A percentile compares a stretch with the other conserved stretches of the same genome.
phyloP scores from a whole-genome alignment of 352 stramenopile genomes.

The Phytophthora capsici region DNA sequence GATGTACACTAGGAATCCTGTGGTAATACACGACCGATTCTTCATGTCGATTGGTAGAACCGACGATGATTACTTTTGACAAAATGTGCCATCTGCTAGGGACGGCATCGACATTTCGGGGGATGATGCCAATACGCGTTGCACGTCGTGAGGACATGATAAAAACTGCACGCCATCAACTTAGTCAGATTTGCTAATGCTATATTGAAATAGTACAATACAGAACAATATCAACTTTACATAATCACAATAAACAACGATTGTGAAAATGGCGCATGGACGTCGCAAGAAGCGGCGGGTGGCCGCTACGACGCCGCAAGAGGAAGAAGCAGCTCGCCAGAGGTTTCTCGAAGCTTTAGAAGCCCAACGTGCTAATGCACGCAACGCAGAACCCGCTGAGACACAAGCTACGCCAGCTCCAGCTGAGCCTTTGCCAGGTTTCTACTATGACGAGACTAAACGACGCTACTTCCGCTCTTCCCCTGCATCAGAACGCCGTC shows the following conservation, averaged over 20 bases:
- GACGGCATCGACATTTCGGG: not conserved
- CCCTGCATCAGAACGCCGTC: conserved; percentile 18
- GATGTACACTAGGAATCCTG: not conserved
- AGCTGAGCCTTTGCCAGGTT: conserved; percentile 47
- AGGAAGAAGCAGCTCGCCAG: conserved; percentile 36
- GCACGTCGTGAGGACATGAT: too few species aligned
- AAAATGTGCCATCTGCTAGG: not conserved
- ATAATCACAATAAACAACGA: not conserved
- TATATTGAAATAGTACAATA: too few species aligned
- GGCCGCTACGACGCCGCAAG: conserved; percentile 3
- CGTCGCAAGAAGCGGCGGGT: conserved; percentile 44
- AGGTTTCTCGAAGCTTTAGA: conserved; percentile 69
- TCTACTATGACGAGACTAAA: conserved; percentile 65
- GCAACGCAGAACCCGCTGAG: conserved; percentile 19
- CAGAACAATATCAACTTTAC: not conserved
- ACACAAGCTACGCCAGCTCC: not conserved
- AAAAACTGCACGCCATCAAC: too few species aligned
- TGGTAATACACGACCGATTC: conserved; percentile 6
- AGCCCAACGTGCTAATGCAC: conserved; percentile 54
- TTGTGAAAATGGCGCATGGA: conserved; percentile 14
- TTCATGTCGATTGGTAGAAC: conserved; percentile 1
- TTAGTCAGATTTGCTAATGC: too few species aligned
- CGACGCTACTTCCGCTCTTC: conserved; percentile 56
- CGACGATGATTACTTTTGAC: conserved; percentile 11
- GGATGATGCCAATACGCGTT: conserved; percentile 10